phyloP scores from a whole-genome alignment of 177 flowering plant species.

The Telopea speciosissima region DNA sequence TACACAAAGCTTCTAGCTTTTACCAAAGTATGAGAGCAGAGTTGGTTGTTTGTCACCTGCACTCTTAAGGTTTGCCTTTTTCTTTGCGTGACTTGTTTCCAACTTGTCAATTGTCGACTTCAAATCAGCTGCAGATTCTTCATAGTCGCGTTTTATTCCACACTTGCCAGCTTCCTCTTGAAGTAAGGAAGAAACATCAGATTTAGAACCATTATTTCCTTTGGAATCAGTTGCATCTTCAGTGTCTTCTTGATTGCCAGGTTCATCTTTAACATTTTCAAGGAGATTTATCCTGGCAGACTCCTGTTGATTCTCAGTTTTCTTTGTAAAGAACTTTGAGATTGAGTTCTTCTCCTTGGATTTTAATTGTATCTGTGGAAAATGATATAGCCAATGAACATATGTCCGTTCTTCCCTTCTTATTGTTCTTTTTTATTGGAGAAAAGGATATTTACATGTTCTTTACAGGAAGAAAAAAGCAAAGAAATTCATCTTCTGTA shows the following conservation, averaged over 20 bases:
- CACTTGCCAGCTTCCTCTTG: constrained; percentile 5
- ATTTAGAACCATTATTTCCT: constrained; percentile 5
- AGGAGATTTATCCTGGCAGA: constrained; percentile 5
- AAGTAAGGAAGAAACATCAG: background rate
- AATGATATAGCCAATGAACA: background rate
- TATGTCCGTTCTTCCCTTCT: background rate
- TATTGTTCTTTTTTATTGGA: too few species aligned
- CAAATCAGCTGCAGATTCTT: constrained; percentile 20
- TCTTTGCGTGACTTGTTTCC: constrained; percentile 21
- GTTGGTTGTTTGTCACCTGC: constrained; percentile 50
- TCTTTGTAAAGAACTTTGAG: constrained; percentile 55
- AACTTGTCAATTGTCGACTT: constrained; percentile 11
- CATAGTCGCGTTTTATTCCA: constrained; percentile 30
- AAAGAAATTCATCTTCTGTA: background rate
- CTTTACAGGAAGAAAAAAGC: background rate
- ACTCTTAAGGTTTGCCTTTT: constrained; percentile 31
- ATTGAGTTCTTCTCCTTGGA: constrained; percentile 39
- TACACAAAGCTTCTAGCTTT: constrained; percentile 17
- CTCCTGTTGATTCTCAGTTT: constrained; percentile 15
- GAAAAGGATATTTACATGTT: too few species aligned
- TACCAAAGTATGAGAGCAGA: constrained; percentile 50
- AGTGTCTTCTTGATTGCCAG: constrained; percentile 12
- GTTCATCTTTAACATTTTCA: constrained; percentile 31
- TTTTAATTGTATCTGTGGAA: constrained; percentile 46
- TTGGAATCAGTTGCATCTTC: background rate